Percentiles rank a stretch among this genome's conserved stretches.
These are phyloP conservation scores for Suillus variegatus DNA, from an alignment of 768 basidiomycete species.

Conservation along the genomic window DNA sequence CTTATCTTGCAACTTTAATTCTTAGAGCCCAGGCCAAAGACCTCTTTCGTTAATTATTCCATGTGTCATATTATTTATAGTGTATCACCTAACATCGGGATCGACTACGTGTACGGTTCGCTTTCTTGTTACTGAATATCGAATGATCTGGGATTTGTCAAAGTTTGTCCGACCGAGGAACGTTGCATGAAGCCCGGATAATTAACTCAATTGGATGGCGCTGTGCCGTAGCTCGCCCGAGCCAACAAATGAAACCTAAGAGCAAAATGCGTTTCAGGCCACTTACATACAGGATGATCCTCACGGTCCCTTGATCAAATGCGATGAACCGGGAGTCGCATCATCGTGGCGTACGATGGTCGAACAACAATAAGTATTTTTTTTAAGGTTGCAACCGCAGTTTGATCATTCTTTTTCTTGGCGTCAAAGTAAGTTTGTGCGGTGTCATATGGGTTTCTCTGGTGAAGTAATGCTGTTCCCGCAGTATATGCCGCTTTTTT, in stretches of 20 bases:
- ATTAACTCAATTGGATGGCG: background rate
- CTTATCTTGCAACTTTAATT: slow-evolving; percentile 10
- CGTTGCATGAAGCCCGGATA: background rate
- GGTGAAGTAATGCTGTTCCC: background rate
- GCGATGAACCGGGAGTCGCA: background rate
- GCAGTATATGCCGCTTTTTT: background rate
- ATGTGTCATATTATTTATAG: slow-evolving; percentile 16
- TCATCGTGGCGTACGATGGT: background rate
- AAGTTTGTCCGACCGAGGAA: background rate
- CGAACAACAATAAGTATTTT: background rate
- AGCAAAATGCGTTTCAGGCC: background rate
- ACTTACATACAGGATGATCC: background rate
- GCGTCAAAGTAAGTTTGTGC: background rate
- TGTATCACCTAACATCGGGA: slow-evolving; percentile 10
- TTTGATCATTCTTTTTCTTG: background rate
- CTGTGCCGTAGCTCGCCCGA: background rate
- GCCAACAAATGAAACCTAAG: background rate
- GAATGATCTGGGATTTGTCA: slow-evolving; percentile 13
- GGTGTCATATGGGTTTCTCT: too few species aligned
- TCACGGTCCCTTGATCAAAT: background rate
- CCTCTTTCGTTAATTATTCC: slow-evolving; percentile 24
- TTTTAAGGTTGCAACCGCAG: background rate
- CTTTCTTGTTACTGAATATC: slow-evolving; percentile 27
- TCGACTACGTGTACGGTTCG: slow-evolving; percentile 13
- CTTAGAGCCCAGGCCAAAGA: slow-evolving; percentile 14